These are phyloP conservation scores for Licmophora abbreviata DNA, from an alignment of 108 stramenopile genomes.

Conservation along the genomic window DNA sequence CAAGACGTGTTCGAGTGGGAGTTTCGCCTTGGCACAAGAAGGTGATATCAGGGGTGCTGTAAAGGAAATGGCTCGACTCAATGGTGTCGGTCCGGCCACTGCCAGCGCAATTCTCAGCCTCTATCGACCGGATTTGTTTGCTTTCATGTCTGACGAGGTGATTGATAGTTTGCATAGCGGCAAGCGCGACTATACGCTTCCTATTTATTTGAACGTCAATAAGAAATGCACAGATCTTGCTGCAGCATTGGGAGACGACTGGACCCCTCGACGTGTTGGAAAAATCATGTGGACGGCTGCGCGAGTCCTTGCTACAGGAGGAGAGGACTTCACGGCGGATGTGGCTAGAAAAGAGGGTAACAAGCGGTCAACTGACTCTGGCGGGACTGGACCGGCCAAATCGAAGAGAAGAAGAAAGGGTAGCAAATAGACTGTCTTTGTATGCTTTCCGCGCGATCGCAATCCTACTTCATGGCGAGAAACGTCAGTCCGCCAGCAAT, in stretches of 20 bases:
- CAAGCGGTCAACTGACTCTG: neutral
- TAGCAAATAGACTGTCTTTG: neutral
- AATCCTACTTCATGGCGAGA: slow-evolving; percentile 1
- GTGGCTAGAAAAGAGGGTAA: neutral
- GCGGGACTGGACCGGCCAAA: neutral
- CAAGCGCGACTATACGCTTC: slow-evolving; percentile 51
- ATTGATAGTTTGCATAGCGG: slow-evolving; percentile 60
- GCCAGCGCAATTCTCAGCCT: slow-evolving; percentile 56
- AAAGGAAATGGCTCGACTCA: slow-evolving; percentile 31
- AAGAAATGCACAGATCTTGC: slow-evolving; percentile 34
- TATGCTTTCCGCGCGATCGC: too few relatives aligned
- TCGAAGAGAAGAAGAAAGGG: neutral
- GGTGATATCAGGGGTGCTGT: slow-evolving; percentile 18
- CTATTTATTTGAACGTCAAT: slow-evolving; percentile 45
- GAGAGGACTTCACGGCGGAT: neutral
- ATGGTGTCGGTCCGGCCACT: slow-evolving; percentile 66
- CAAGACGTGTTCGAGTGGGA: slow-evolving; percentile 12
- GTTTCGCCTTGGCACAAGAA: slow-evolving; percentile 21
- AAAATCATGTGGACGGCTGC: slow-evolving; percentile 58
- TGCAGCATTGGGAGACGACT: slow-evolving; percentile 18
- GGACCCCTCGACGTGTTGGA: slow-evolving; percentile 55
- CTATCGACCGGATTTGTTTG: slow-evolving; percentile 45
- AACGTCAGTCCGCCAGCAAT: slow-evolving; percentile 37
- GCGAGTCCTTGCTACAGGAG: slow-evolving; percentile 17
- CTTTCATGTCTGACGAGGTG: slow-evolving; percentile 82